A percentile compares a stretch with the other conserved stretches of the same genome.
phyloP scores from a whole-genome alignment of 441 rosid genomes.

The Adansonia gregorii region DNA sequence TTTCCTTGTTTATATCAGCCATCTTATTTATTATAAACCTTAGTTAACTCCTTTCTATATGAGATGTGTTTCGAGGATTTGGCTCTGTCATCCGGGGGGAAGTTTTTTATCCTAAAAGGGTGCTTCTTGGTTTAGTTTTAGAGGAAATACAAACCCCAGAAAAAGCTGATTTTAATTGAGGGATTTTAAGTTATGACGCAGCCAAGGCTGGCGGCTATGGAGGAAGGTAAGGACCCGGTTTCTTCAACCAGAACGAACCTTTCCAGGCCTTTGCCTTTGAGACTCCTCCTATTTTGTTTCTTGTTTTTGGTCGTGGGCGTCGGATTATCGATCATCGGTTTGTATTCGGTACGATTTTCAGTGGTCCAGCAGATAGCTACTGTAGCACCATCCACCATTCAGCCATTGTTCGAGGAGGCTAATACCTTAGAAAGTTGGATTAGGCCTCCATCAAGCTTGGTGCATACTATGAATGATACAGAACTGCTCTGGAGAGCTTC shows the following conservation, averaged over 20 bases:
- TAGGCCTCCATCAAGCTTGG: conserved; percentile 57
- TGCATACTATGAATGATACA: conserved; percentile 68
- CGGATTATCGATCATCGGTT: conserved; percentile 59
- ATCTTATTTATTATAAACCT: background rate
- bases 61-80: conserved; percentile 3
- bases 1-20: background rate
- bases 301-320: conserved; percentile 60
- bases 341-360: conserved; percentile 57
- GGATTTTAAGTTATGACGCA: conserved; percentile 33
- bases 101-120: background rate
- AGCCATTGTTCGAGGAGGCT: conserved; percentile 46
- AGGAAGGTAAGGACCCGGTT: conserved; percentile 58
- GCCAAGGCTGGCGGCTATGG: conserved; percentile 41
- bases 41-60: background rate
- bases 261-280: conserved; percentile 51
- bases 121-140: conserved; percentile 30
- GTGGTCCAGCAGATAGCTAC: conserved; percentile 42
- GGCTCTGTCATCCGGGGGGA: background rate
- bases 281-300: conserved; percentile 53
- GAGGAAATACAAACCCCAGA: background rate
- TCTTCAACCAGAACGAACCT: conserved; percentile 46
- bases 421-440: conserved; percentile 50
- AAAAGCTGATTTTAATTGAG: conserved; percentile 15
- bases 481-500: conserved; percentile 81
- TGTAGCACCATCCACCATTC: conserved; percentile 43